These are phyloP conservation scores for Gaertneriomyces sp. DNA, from an alignment of 192 early-diverging fungal genomes.

Conservation along the genomic window DNA sequence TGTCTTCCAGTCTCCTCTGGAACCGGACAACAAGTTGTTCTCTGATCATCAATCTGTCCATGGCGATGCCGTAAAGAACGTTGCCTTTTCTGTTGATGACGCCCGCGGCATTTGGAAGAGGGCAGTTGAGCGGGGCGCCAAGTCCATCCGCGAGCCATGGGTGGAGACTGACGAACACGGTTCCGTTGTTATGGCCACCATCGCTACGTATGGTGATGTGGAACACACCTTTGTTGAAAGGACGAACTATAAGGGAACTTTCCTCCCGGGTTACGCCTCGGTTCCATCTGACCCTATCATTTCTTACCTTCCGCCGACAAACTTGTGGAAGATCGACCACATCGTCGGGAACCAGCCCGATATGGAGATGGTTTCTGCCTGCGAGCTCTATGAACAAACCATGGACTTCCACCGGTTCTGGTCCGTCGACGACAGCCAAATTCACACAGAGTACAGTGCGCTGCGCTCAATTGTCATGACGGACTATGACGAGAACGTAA, in stretches of 20 bases:
- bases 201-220: conserved; percentile 93
- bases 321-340: conserved; percentile 81
- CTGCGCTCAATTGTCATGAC: conserved; percentile 95
- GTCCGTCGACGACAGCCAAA: conserved; percentile 95
- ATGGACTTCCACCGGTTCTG: conserved; percentile 99
- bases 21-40: conserved; percentile 69
- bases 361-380: conserved; percentile 77
- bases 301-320: conserved; percentile 53
- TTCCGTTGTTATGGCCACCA: conserved; percentile 86
- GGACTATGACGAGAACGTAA: conserved; percentile 83
- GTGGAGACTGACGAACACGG: conserved; percentile 82
- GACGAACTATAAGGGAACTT: conserved; percentile 73
- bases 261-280: conserved; percentile 74
- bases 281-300: conserved; percentile 36
- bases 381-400: conserved; percentile 82
- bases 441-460: conserved; percentile 92
- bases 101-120: conserved; percentile 71
- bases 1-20: conserved; percentile 88
- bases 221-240: conserved; percentile 93
- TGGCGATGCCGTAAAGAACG: conserved; percentile 92
- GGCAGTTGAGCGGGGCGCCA: conserved; percentile 84
- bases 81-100: conserved; percentile 90
- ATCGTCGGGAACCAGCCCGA: conserved; percentile 96
- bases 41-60: conserved; percentile 47
- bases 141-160: conserved; percentile 70